Conservation (phyloP, 2,329 filamentous ascomycete genomes). For the Aspergillus ochraceus region DNA sequence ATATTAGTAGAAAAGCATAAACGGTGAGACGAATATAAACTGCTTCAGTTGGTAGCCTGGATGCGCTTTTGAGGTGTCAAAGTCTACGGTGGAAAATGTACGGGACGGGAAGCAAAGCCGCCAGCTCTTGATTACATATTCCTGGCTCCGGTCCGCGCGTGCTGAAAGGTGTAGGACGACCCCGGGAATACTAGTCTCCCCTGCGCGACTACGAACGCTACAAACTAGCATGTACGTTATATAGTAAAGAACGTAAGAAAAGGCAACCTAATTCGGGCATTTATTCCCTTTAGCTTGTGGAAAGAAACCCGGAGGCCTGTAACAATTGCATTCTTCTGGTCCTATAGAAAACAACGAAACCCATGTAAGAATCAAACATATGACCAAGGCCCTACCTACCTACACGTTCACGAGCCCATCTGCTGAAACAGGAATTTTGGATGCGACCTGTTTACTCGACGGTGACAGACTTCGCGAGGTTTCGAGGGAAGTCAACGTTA, state of each 20-base stretch:
- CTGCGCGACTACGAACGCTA: too few relatives aligned
- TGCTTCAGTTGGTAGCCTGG: background rate
- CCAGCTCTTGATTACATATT: background rate
- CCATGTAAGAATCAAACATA: slow-evolving; percentile 4
- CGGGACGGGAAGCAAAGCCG: background rate
- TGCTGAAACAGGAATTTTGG: background rate
- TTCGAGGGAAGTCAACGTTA: slow-evolving; percentile 98
- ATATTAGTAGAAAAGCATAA: slow-evolving; percentile 30
- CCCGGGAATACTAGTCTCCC: too few relatives aligned
- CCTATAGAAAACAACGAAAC: slow-evolving; percentile 4
- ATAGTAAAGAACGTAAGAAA: too few relatives aligned
- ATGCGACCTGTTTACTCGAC: slow-evolving; percentile 70
- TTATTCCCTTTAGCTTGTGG: too few relatives aligned
- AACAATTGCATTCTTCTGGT: slow-evolving; percentile 6
- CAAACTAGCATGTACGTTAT: too few relatives aligned
- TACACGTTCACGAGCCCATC: background rate
- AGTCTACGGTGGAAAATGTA: slow-evolving; percentile 5
- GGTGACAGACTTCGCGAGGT: slow-evolving; percentile 97
- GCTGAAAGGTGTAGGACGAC: too few relatives aligned
- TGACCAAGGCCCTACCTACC: background rate
- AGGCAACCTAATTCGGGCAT: too few relatives aligned
- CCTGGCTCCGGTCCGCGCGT: too few relatives aligned
- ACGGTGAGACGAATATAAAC: background rate
- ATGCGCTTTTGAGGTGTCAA: background rate
- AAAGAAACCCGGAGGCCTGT: background rate